Base-by-base conservation (phyloP, 495 filamentous ascomycete genomes). In the Aspergillus asperescens region DNA sequence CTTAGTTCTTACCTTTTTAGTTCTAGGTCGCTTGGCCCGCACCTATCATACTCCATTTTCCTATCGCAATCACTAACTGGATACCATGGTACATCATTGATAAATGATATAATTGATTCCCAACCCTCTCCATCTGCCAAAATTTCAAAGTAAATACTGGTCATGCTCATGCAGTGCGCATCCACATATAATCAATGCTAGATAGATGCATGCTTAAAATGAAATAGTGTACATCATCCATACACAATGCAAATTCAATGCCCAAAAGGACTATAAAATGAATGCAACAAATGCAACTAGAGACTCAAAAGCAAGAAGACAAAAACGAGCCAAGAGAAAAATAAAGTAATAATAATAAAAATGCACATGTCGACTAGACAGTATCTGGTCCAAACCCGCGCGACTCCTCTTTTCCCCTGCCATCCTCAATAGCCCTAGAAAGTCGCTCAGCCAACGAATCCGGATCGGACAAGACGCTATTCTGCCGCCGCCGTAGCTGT, bases 401-500 rank as follows among this genome's bases (percentile, higher is more conserved):
- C 13, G 12, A 46, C 27, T 8, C 39, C 19, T 46, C 10, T 15
- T 16, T 19, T 31, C 9, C 8, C 29, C 9, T 31, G 29, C 29
- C 32, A 35, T 35, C 32, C 7, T 10, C 15, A 40, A 39, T 15
- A 19, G 35, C 37, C 13, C 25, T 51, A n/a, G 38, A 24, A 45
- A 57, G 16, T 29, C 54, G 50, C 27, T 58, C 54, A 52, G 39
- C 25, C 34, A 60, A 42, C 32, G 50, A 43, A 41, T 64, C 60
- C 24, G 62, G 63, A 51, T 64, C 66, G 40, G 77, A 68, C 52
- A 86, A 67, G 29, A 77, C 69, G 52, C 81, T 80, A 40, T 74
- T 78, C 63, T 87, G 85, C 56, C 79, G 76, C 50, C 73, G 73
- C 37, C 77, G 79, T 48, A 93, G 75, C 68, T 85, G 79, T 62